Evolutionary conservation across 1,284 basidiomycete genomes (phyloP).

Genomic region (Pyrrhoderma lamaoense): DNA sequence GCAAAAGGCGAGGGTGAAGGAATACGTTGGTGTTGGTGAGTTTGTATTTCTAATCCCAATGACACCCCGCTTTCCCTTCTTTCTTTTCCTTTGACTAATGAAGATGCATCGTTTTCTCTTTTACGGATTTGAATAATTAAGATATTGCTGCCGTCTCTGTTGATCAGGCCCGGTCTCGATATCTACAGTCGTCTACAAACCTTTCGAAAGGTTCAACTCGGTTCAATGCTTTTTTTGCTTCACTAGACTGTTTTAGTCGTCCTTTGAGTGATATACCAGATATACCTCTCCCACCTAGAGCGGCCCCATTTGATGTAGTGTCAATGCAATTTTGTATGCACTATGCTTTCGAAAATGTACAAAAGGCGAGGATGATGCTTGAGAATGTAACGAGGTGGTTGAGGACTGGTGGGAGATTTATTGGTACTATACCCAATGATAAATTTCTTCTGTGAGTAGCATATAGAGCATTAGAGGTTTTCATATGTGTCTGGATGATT

Average conservation of each 20-base stretch:
- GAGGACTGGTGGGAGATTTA: slow-evolving; percentile 77
- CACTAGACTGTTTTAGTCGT: slow-evolving; percentile 84
- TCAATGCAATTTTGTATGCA: slow-evolving; percentile 99
- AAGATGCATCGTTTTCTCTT: not conserved
- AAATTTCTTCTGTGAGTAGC: slow-evolving; percentile 66
- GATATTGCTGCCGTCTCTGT: slow-evolving; percentile 91
- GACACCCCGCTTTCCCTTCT: slow-evolving; percentile 3
- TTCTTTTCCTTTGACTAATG: not conserved
- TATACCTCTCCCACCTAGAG: slow-evolving; percentile 34
- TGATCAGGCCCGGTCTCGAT: slow-evolving; percentile 78
- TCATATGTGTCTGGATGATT: not conserved
- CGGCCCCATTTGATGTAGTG: slow-evolving; percentile 81
- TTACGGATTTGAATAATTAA: slow-evolving; percentile 26
- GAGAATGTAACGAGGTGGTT: slow-evolving; percentile 83
- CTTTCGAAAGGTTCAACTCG: slow-evolving; percentile 38
- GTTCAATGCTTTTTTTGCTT: slow-evolving; percentile 77
- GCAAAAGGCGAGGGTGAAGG: slow-evolving; percentile 78
- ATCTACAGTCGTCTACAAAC: slow-evolving; percentile 30
- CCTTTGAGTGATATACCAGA: slow-evolving; percentile 60
- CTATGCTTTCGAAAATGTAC: slow-evolving; percentile 89
- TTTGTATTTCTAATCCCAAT: slow-evolving; percentile 21
- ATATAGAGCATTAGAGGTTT: not conserved
- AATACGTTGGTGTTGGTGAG: slow-evolving; percentile 80
- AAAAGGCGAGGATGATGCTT: slow-evolving; percentile 88
- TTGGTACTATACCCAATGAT: slow-evolving; percentile 92